Conservation (phyloP, 306 rosid genomes). For the Spatholobus suberectus region DNA sequence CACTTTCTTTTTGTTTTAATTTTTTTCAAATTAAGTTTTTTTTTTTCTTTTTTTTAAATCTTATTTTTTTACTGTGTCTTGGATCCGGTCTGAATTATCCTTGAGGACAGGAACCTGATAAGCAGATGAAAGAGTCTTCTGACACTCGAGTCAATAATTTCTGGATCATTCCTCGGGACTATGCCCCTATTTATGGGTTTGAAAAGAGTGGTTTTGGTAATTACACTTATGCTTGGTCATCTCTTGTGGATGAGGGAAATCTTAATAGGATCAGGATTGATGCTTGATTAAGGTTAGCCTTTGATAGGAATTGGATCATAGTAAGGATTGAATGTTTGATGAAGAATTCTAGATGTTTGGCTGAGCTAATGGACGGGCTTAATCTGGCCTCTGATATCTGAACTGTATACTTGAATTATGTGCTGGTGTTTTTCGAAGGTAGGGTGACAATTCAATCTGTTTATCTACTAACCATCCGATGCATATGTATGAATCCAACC, state of each 20-base stretch:
- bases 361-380: neutral
- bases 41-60: neutral
- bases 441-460: neutral
- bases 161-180: too few species aligned
- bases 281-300: neutral
- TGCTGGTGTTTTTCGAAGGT: neutral
- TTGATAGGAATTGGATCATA: neutral
- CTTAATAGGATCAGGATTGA: neutral
- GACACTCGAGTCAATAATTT: neutral
- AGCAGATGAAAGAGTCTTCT: neutral
- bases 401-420: neutral
- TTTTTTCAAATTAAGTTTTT: neutral
- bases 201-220: neutral
- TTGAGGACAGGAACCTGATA: neutral
- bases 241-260: neutral
- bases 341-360: neutral
- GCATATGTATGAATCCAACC: neutral
- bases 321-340: neutral
- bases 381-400: neutral
- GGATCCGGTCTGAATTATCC: neutral
- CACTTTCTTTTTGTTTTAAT: neutral
- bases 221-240: neutral
- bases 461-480: neutral
- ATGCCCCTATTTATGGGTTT: too few species aligned
- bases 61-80: neutral